phyloP scores from a whole-genome alignment of 208 protist species.

The Crithidia thermophila region DNA sequence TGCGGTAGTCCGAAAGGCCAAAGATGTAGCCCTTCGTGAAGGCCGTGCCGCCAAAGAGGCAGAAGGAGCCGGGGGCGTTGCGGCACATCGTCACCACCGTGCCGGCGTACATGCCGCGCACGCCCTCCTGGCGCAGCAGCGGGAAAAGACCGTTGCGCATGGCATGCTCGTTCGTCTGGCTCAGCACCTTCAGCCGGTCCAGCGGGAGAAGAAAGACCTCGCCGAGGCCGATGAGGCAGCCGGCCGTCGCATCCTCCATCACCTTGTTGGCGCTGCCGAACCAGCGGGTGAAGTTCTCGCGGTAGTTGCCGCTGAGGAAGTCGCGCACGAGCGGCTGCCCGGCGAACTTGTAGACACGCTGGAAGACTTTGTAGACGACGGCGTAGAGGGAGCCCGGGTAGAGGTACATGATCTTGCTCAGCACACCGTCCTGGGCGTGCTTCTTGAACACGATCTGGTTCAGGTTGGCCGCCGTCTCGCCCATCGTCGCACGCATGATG shows the following conservation, averaged over 20 bases:
- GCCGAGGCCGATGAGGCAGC: slow-evolving; percentile 85
- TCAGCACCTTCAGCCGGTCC: slow-evolving; percentile 91
- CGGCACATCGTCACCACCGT: slow-evolving; percentile 84
- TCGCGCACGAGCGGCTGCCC: slow-evolving; percentile 90
- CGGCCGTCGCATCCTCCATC: slow-evolving; percentile 77
- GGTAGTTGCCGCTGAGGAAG: slow-evolving; percentile 49
- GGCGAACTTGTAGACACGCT: slow-evolving; percentile 93
- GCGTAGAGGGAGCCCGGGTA: slow-evolving; percentile 91
- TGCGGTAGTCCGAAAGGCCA: slow-evolving; percentile 72
- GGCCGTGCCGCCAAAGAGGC: slow-evolving; percentile 88
- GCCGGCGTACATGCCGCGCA: slow-evolving; percentile 87
- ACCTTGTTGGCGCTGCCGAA: slow-evolving; percentile 69
- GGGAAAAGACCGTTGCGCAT: slow-evolving; percentile 63
- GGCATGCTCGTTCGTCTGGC: slow-evolving; percentile 88
- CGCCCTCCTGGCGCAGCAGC: slow-evolving; percentile 77
- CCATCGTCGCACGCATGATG: slow-evolving; percentile 45
- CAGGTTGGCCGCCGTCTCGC: slow-evolving; percentile 55
- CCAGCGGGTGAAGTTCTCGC: slow-evolving; percentile 41
- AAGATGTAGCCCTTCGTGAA: slow-evolving; percentile 90
- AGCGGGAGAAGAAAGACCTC: slow-evolving; percentile 91
- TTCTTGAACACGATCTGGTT: slow-evolving; percentile 85
- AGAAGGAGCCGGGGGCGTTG: slow-evolving; percentile 92
- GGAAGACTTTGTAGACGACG: slow-evolving; percentile 90
- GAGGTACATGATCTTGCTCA: slow-evolving; percentile 80
- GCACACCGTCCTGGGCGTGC: slow-evolving; percentile 52